Evolutionary conservation across 2,329 filamentous ascomycete genomes (phyloP).

Genomic region (Purpureocillium lavendulum): DNA sequence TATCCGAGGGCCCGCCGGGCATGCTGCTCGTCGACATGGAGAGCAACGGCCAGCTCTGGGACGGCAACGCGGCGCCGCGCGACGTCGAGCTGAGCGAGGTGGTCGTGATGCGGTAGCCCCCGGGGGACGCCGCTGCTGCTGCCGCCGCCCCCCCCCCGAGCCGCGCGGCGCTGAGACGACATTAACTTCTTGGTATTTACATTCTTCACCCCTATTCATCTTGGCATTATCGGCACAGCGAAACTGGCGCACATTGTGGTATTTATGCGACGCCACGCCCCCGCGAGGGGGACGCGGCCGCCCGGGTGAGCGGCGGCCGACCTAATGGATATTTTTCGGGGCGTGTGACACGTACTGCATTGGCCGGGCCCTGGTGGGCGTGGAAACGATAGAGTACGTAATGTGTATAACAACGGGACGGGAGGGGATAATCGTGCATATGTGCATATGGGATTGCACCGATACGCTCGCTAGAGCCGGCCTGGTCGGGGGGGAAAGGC

Average conservation of each 20-base stretch:
- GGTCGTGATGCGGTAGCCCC: constrained; percentile 28
- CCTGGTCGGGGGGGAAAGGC: constrained; percentile 13
- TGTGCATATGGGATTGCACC: constrained; percentile 16
- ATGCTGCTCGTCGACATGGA: constrained; percentile 26
- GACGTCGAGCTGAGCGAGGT: constrained; percentile 39
- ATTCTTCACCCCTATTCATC: constrained; percentile 16
- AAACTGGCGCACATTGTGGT: constrained; percentile 25
- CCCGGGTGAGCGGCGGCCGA: not conserved
- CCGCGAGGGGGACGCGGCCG: not conserved
- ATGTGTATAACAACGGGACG: constrained; percentile 24
- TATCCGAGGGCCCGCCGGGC: constrained; percentile 33
- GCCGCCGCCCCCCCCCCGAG: too few relatives aligned
- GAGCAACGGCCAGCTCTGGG: constrained; percentile 29
- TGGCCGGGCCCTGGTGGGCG: constrained; percentile 11
- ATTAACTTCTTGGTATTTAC: not conserved
- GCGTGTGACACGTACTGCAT: constrained; percentile 17
- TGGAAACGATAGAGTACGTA: constrained; percentile 27
- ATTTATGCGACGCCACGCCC: constrained; percentile 11
- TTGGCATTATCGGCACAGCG: constrained; percentile 32
- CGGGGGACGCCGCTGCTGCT: not conserved
- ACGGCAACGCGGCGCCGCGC: constrained; percentile 23
- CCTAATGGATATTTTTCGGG: constrained; percentile 2
- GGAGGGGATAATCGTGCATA: constrained; percentile 27
- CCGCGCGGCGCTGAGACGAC: not conserved
- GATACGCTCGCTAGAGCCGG: constrained; percentile 23